phyloP scores from a whole-genome alignment of 192 early-diverging fungal genomes.

The Podochytrium sp. region DNA sequence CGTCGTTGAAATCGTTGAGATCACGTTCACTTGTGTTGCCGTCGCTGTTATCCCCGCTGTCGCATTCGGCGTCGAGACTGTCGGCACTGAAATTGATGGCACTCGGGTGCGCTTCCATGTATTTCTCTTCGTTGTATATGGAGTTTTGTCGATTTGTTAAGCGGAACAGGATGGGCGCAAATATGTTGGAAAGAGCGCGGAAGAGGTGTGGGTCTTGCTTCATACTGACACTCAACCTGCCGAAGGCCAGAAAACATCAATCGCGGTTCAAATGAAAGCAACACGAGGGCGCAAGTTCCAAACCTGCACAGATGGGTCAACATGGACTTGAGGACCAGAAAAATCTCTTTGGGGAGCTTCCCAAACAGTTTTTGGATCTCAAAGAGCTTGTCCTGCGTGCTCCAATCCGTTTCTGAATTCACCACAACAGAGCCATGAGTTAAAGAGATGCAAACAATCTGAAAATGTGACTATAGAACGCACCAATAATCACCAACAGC shows the following conservation, averaged over 20 bases:
- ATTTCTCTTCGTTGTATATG: conserved; percentile 20
- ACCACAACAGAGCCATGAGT: background rate
- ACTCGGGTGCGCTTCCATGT: conserved; percentile 7
- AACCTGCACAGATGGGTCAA: conserved; percentile 9
- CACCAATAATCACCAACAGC: conserved; percentile 5
- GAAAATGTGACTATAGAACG: background rate
- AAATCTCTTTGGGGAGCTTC: conserved; percentile 2
- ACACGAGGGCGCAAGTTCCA: too few species aligned
- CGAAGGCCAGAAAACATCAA: background rate
- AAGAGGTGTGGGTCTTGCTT: conserved; percentile 19
- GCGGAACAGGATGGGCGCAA: conserved; percentile 17
- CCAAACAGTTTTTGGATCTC: conserved; percentile 17
- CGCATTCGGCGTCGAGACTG: conserved; percentile 26
- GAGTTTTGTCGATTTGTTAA: conserved; percentile 10
- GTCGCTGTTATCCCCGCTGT: background rate
- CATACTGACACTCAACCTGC: background rate
- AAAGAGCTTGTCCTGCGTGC: conserved; percentile 1
- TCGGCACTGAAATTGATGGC: conserved; percentile 14
- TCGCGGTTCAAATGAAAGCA: too few species aligned
- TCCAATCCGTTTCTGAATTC: conserved; percentile 18
- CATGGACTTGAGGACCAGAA: conserved; percentile 7
- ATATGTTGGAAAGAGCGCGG: conserved; percentile 19
- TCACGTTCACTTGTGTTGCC: background rate
- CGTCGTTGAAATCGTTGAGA: background rate
- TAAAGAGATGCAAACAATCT: background rate